phyloP scores from a whole-genome alignment of 805 yeast species.

The baker's yeast (Saccharomyces cerevisiae) region DNA sequence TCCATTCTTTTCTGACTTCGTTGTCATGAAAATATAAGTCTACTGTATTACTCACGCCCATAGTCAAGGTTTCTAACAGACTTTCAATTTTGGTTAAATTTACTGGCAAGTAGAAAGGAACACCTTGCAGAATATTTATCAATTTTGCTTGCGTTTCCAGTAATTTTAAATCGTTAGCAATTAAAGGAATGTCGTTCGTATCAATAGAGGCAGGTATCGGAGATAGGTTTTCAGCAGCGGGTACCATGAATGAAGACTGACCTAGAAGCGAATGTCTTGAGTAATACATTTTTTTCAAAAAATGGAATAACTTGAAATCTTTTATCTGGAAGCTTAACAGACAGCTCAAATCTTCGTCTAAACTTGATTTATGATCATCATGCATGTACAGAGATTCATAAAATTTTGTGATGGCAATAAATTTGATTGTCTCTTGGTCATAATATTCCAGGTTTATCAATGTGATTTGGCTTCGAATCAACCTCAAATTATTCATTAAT shows the following conservation, averaged over 20 bases:
- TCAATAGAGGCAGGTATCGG: not conserved
- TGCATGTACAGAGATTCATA: not conserved
- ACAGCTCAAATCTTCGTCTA: not conserved
- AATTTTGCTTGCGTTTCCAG: not conserved
- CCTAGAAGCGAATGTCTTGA: not conserved
- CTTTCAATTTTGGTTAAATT: not conserved
- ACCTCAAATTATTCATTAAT: not conserved
- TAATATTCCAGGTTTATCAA: not conserved
- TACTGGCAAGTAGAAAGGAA: not conserved
- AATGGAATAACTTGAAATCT: not conserved
- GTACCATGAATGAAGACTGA: not conserved
- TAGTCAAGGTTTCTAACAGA: not conserved
- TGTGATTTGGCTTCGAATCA: not conserved
- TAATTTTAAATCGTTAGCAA: not conserved
- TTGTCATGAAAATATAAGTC: not conserved
- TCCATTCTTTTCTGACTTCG: not conserved
- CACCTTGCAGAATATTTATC: conserved; percentile 1
- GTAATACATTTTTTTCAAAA: not conserved
- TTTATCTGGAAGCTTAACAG: not conserved
- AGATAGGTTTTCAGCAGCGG: not conserved
- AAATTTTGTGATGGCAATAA: not conserved
- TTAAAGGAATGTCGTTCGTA: not conserved
- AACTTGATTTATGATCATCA: not conserved
- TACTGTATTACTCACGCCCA: not conserved
- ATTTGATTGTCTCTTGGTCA: not conserved